Evolutionary conservation across 768 basidiomycete genomes (phyloP).

Genomic region (Saitozyma podzolica): DNA sequence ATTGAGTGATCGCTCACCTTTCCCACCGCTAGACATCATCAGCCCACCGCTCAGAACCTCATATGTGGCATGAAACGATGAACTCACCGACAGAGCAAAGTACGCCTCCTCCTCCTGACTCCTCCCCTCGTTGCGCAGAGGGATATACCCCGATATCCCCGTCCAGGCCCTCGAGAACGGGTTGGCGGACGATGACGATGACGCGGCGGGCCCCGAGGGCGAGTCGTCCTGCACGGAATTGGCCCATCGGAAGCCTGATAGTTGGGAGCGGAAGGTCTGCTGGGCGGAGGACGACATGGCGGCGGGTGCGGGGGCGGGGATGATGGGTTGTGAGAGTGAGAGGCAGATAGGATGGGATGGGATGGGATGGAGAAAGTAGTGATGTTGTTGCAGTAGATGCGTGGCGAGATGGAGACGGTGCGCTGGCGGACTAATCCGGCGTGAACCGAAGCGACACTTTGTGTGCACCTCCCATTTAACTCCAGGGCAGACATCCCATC

Average conservation of each 20-base stretch:
- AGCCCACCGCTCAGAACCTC: constrained; percentile 53
- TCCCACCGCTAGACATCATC: neutral
- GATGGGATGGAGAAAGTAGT: too few species aligned
- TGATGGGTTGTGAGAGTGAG: neutral
- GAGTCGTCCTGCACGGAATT: constrained; percentile 51
- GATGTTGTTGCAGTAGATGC: too few species aligned
- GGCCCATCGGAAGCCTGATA: constrained; percentile 53
- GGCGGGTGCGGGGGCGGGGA: too few species aligned
- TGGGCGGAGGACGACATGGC: constrained; percentile 42
- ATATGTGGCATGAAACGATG: neutral
- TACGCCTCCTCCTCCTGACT: constrained; percentile 95
- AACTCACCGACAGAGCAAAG: constrained; percentile 58
- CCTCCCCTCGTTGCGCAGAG: constrained; percentile 73
- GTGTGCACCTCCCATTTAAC: too few species aligned
- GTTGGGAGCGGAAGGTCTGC: constrained; percentile 49
- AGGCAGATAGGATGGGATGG: too few species aligned
- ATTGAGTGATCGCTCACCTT: too few species aligned
- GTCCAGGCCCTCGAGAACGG: constrained; percentile 87
- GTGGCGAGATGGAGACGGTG: too few species aligned
- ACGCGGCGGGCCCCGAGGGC: constrained; percentile 41
- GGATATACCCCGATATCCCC: constrained; percentile 80
- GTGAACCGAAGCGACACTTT: too few species aligned
- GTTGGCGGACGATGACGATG: constrained; percentile 54
- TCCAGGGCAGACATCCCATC: too few species aligned
- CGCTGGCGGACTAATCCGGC: too few species aligned